Evolutionary conservation across 208 protist genomes (phyloP), one percentile per base, ranked within the genome.

Genomic region (Porcisia deanei): DNA sequence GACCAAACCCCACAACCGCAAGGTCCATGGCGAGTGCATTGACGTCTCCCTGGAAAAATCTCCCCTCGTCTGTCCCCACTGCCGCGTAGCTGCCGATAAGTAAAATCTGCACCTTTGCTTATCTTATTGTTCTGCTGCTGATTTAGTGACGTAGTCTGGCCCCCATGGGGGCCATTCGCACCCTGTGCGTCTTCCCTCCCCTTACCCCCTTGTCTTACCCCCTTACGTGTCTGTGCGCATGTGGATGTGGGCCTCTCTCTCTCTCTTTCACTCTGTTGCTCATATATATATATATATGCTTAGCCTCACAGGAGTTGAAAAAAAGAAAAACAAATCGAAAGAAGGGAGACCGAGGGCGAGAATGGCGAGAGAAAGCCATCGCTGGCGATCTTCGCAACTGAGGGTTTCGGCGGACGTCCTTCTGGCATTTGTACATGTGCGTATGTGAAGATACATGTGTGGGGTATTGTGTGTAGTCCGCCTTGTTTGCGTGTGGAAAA

Each of bases 1-100:
- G 78, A 10, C 80, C 87, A 1, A 91, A 87, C 66, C 84, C 87
- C 37, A 91, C 87, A 1, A 88, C 79, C 10, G 87, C 84, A 9
- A 12, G 75, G 2, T 91, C 87, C 12, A 41, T 91, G 53, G 71
- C 84, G 0, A 87, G 77, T 60, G 87, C 87, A n/a, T 58, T 88
- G n/a, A 66, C 79, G 6, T 88, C 75, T 4, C 82, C 86, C 34
- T 86, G 83, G 81, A 82, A 76, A 54, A 81, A 72, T 45, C 63
- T 77, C 66, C 69, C 78, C n/a, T 75, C 73, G 0, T 22, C 78
- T 14, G 30, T 53, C 22, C 6, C 34, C 18, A 18, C 12, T 10
- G 22, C 68, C 22, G 20, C 34, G 6, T 72, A 34, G 59, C 1
- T 30, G 30, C 30, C 30, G 30, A 30, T 30, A 30, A 30, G 30